A percentile compares a stretch with the other conserved stretches of the same genome.
These are phyloP conservation scores for Botryotinia narcissicola DNA, from an alignment of 2,329 filamentous ascomycete genomes.

Conservation along the genomic window DNA sequence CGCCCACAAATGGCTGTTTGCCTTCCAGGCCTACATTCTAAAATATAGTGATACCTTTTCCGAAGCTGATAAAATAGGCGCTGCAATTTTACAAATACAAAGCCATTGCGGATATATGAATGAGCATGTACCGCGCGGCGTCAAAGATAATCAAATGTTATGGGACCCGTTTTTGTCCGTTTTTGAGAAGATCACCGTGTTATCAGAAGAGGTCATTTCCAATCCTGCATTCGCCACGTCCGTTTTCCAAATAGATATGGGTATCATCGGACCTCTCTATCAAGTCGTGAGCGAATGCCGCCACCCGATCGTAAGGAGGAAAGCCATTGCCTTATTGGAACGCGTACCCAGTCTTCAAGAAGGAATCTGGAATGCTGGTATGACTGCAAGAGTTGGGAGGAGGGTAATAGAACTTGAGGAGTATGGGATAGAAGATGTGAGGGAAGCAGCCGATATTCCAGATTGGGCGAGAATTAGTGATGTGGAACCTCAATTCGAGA, in stretches of 20 bases:
- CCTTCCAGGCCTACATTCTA: slow-evolving; percentile 54
- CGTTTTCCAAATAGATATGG: slow-evolving; percentile 32
- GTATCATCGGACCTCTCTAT: slow-evolving; percentile 61
- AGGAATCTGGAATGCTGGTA: slow-evolving; percentile 58
- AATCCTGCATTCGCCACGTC: not conserved
- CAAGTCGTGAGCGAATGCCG: slow-evolving; percentile 60
- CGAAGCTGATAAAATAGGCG: slow-evolving; percentile 52
- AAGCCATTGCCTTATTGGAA: slow-evolving; percentile 56
- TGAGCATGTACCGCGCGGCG: not conserved
- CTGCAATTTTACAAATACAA: slow-evolving; percentile 58
- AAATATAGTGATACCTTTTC: slow-evolving; percentile 47
- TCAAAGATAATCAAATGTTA: slow-evolving; percentile 42
- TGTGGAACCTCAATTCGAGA: not conserved
- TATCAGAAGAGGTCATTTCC: slow-evolving; percentile 42
- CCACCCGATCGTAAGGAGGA: slow-evolving; percentile 49
- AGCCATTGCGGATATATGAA: slow-evolving; percentile 45
- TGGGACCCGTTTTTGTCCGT: slow-evolving; percentile 53
- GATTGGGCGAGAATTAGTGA: slow-evolving; percentile 22
- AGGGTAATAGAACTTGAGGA: slow-evolving; percentile 23
- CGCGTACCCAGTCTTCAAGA: slow-evolving; percentile 58
- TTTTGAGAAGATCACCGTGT: slow-evolving; percentile 54
- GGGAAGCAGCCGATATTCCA: slow-evolving; percentile 24
- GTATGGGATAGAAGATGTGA: slow-evolving; percentile 14
- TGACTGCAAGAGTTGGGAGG: slow-evolving; percentile 19
- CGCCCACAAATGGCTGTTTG: slow-evolving; percentile 52